Conservation (phyloP, 23 red algal genomes). For the Gracilaria gracilis region DNA sequence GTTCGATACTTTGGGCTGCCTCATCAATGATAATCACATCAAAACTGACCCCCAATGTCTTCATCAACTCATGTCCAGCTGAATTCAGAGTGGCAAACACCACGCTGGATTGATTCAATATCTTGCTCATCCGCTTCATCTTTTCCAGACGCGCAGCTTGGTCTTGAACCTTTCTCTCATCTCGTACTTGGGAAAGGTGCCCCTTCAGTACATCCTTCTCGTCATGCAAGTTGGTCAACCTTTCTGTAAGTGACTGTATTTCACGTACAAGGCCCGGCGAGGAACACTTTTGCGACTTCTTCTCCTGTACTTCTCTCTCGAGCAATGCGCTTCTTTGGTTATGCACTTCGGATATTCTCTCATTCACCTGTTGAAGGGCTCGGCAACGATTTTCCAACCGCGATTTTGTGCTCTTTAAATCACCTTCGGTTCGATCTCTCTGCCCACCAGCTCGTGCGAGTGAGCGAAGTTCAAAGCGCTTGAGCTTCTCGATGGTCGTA, state of each 20-base stretch:
- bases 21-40: constrained; percentile 90
- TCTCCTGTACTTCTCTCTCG: background rate
- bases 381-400: background rate
- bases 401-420: background rate
- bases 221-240: constrained; percentile 34
- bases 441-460: background rate
- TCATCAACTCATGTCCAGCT: constrained; percentile 67
- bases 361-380: constrained; percentile 29
- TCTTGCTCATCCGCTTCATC: constrained; percentile 37
- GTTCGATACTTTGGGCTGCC: constrained; percentile 84
- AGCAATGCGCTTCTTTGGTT: constrained; percentile 2
- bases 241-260: constrained; percentile 15
- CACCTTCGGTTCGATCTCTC: background rate
- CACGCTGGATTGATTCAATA: constrained; percentile 60
- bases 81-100: constrained; percentile 81
- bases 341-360: constrained; percentile 23
- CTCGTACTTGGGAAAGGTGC: constrained; percentile 12
- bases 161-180: constrained; percentile 20
- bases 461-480: constrained; percentile 37
- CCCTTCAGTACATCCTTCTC: constrained; percentile 33
- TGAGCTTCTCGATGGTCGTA: constrained; percentile 18
- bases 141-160: constrained; percentile 2
- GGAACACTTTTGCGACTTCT: background rate
- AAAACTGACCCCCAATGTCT: constrained; percentile 51
- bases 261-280: background rate